Evolutionary conservation across 2,329 filamentous ascomycete genomes (phyloP).

Genomic region (Colletotrichum lupini): DNA sequence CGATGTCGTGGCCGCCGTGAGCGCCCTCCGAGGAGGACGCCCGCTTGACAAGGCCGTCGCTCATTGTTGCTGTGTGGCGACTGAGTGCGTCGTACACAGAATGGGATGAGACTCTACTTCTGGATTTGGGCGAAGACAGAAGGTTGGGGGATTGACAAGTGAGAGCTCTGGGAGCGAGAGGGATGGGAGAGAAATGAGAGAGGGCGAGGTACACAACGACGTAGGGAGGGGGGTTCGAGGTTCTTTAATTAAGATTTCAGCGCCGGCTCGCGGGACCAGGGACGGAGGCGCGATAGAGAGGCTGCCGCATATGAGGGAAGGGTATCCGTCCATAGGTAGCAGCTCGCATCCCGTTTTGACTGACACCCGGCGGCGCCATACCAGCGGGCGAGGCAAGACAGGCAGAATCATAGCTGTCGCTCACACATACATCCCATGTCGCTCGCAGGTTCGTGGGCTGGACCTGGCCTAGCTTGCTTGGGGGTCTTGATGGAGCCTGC

Average conservation of each 20-base stretch:
- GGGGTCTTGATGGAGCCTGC: conserved; percentile 10
- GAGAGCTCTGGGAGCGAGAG: conserved; percentile 26
- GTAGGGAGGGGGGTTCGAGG: conserved; percentile 4
- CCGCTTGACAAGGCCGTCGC: conserved; percentile 42
- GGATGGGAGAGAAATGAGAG: conserved; percentile 12
- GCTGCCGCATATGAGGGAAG: conserved; percentile 17
- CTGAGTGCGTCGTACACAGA: neutral
- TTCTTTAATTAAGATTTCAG: conserved; percentile 29
- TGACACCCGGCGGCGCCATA: neutral
- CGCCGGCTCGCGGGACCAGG: conserved; percentile 16
- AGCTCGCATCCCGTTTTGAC: conserved; percentile 3
- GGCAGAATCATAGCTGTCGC: neutral
- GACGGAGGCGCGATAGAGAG: conserved; percentile 7
- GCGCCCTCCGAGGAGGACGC: conserved; percentile 41
- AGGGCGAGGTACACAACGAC: neutral
- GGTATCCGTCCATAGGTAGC: neutral
- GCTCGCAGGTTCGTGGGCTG: conserved; percentile 23
- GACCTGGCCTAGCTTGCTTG: conserved; percentile 25
- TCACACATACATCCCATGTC: conserved; percentile 4
- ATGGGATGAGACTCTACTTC: conserved; percentile 5
- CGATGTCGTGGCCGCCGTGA: conserved; percentile 38
- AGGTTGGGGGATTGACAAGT: neutral
- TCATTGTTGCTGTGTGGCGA: conserved; percentile 34
- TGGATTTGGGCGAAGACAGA: neutral
- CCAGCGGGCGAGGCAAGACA: neutral